Conservation (phyloP, 352 stramenopile species). For the Globisporangium perplexum region DNA sequence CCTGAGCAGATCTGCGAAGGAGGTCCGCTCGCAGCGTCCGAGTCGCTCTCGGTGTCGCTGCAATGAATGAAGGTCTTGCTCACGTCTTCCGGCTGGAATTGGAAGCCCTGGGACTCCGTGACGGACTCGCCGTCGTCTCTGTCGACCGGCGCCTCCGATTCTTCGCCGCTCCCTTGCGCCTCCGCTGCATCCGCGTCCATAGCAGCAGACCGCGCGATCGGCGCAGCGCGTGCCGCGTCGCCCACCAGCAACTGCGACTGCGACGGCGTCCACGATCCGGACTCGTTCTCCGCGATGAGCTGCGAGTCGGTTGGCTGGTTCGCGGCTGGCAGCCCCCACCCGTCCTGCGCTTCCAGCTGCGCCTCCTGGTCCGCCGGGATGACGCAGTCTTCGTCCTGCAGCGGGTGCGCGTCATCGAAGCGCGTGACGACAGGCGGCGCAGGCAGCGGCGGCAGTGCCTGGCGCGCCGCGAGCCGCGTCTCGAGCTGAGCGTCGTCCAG, state of each 20-base stretch:
- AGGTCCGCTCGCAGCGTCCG: not conserved
- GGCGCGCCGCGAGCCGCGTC: slow-evolving; percentile 36
- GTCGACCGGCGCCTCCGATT: not conserved
- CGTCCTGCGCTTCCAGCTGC: slow-evolving; percentile 46
- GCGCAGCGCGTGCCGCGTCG: not conserved
- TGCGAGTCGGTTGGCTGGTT: slow-evolving; percentile 46
- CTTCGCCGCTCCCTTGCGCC: not conserved
- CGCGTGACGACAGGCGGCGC: slow-evolving; percentile 1
- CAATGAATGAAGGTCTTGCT: slow-evolving; percentile 40
- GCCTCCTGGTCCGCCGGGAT: slow-evolving; percentile 60
- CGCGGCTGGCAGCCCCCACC: slow-evolving; percentile 23
- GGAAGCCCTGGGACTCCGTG: slow-evolving; percentile 26
- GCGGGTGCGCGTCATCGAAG: slow-evolving; percentile 36
- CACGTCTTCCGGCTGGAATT: slow-evolving; percentile 50
- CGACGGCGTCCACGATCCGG: slow-evolving; percentile 24
- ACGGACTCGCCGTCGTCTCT: slow-evolving; percentile 1
- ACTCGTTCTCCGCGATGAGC: slow-evolving; percentile 62
- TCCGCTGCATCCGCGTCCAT: slow-evolving; percentile 2
- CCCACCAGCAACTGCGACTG: too few relatives aligned
- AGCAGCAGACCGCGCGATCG: not conserved
- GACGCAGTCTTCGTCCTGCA: slow-evolving; percentile 52
- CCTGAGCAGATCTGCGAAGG: not conserved
- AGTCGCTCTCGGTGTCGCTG: slow-evolving; percentile 42
- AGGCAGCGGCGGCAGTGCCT: slow-evolving; percentile 20
- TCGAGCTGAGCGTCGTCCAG: slow-evolving; percentile 27